These are phyloP conservation scores for Septoria petroselini DNA, from an alignment of 2,329 filamentous ascomycete species.

Conservation along the genomic window DNA sequence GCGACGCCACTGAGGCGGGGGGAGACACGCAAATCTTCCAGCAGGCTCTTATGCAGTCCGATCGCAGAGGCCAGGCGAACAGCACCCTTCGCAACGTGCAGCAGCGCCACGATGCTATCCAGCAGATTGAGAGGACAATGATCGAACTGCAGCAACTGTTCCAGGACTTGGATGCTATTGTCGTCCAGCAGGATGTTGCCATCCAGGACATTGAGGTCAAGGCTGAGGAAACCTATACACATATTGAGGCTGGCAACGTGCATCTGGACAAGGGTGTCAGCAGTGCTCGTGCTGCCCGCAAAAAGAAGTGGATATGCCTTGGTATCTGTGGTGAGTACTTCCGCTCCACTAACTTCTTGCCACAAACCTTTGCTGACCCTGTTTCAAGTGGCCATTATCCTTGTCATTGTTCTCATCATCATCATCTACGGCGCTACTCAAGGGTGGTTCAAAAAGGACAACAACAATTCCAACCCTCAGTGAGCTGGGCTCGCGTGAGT, in stretches of 20 bases:
- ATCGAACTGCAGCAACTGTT: conserved; percentile 83
- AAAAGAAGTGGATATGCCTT: conserved; percentile 97
- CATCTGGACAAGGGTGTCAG: conserved; percentile 78
- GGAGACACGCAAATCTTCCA: conserved; percentile 77
- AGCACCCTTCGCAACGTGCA: conserved; percentile 75
- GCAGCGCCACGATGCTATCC: conserved; percentile 78
- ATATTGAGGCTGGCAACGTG: conserved; percentile 80
- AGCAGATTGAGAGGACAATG: conserved; percentile 90
- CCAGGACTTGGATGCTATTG: conserved; percentile 80
- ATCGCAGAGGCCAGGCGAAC: conserved; percentile 76
- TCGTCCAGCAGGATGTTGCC: conserved; percentile 79
- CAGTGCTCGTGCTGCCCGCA: conserved; percentile 74
- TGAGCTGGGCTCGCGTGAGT: conserved; percentile 11
- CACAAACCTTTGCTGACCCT: conserved; percentile 24
- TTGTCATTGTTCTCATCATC: conserved; percentile 42
- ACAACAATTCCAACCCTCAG: conserved; percentile 13
- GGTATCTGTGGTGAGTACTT: conserved; percentile 65
- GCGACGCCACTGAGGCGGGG: conserved; percentile 70
- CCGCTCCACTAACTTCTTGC: too few species aligned
- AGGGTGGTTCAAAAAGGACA: conserved; percentile 29
- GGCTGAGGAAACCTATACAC: conserved; percentile 77
- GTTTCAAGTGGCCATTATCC: conserved; percentile 33
- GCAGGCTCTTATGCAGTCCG: conserved; percentile 78
- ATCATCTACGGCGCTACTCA: conserved; percentile 35
- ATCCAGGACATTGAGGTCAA: conserved; percentile 81